phyloP scores from a whole-genome alignment of 192 early-diverging fungal genomes.

The Tieghemiomyces parasiticus region DNA sequence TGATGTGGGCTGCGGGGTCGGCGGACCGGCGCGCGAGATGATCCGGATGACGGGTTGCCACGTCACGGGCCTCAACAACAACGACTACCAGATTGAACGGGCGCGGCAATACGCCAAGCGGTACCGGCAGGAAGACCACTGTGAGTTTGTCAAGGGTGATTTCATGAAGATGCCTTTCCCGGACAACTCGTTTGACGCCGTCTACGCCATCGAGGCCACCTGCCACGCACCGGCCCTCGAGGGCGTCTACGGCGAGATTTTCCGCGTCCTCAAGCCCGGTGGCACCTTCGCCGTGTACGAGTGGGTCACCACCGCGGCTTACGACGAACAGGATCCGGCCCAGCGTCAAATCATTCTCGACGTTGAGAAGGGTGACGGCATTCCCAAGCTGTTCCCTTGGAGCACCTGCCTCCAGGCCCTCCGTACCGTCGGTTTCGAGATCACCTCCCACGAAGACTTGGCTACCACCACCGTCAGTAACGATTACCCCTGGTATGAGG shows the following conservation, averaged over 20 bases:
- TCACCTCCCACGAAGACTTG: conserved; percentile 49
- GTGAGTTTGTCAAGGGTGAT: conserved; percentile 66
- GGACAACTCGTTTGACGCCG: conserved; percentile 66
- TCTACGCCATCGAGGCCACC: conserved; percentile 93
- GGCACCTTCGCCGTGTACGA: conserved; percentile 87
- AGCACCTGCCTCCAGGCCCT: conserved; percentile 60
- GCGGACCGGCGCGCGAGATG: conserved; percentile 90
- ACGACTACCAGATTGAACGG: conserved; percentile 81
- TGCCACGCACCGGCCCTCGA: conserved; percentile 77
- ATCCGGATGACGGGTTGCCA: conserved; percentile 76
- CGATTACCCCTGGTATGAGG: conserved; percentile 67
- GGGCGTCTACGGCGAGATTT: conserved; percentile 77
- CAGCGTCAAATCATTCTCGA: conserved; percentile 65
- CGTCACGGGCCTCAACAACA: conserved; percentile 93
- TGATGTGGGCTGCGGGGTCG: conserved; percentile 94
- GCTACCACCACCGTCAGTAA: conserved; percentile 41
- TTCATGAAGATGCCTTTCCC: conserved; percentile 84
- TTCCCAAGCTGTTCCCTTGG: conserved; percentile 70
- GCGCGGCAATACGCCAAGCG: conserved; percentile 56
- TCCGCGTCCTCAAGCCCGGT: conserved; percentile 86
- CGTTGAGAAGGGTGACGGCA: conserved; percentile 83
- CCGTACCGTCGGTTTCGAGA: conserved; percentile 75
- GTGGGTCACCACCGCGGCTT: conserved; percentile 87
- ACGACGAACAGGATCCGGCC: conserved; percentile 53
- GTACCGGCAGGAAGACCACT: conserved; percentile 40